Conservation (phyloP, 257 asterid species). For the Nicotiana otophora region DNA sequence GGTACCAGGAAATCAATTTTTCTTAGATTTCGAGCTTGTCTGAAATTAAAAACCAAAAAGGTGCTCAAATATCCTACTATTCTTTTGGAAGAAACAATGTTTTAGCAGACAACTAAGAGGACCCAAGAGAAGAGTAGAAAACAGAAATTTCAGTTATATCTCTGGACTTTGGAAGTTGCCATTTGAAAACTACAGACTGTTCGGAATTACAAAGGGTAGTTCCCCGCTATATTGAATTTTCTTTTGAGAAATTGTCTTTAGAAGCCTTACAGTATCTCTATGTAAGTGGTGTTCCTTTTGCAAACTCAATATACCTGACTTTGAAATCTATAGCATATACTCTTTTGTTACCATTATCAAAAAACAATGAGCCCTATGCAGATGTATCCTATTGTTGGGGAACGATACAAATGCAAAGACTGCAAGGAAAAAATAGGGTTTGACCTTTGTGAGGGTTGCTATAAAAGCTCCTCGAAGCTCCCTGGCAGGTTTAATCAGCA, state of each 20-base stretch:
- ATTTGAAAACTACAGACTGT: not conserved
- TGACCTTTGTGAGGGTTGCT: constrained; percentile 61
- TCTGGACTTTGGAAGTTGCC: not conserved
- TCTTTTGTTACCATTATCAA: too few relatives aligned
- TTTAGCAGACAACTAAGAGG: not conserved
- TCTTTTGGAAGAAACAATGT: not conserved
- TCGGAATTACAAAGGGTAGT: too few relatives aligned
- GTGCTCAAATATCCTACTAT: not conserved
- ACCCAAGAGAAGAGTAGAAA: not conserved
- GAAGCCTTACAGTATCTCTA: too few relatives aligned
- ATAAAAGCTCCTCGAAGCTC: constrained; percentile 43
- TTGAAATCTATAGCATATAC: not conserved
- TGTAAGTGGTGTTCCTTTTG: not conserved
- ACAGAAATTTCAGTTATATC: not conserved
- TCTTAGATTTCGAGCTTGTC: not conserved
- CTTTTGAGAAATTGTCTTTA: too few relatives aligned
- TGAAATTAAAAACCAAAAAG: not conserved
- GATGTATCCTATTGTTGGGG: constrained; percentile 66
- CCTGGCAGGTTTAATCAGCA: constrained; percentile 79
- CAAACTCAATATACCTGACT: not conserved
- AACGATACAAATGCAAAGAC: constrained; percentile 65
- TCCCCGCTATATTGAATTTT: not conserved
- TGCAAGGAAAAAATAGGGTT: constrained; percentile 62
- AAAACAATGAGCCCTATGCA: constrained; percentile 19
- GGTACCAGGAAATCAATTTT: not conserved